These are phyloP conservation scores for Candida sp. DNA, from an alignment of 1,139 yeast species.

Conservation along the genomic window DNA sequence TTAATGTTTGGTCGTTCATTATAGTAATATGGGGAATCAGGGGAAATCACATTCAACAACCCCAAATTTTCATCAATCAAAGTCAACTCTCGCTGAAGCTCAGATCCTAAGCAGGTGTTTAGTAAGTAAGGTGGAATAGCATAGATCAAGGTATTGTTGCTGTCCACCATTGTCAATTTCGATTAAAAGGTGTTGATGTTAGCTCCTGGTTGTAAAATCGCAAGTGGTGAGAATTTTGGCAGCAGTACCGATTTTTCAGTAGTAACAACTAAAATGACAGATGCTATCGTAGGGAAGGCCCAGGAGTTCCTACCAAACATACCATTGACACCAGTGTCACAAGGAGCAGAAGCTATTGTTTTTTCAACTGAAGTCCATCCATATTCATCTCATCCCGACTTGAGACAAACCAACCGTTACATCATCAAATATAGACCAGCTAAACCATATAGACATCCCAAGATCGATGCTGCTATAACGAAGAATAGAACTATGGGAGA, in stretches of 20 bases:
- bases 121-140: constrained; percentile 45
- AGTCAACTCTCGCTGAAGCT: constrained; percentile 23
- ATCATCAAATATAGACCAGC: constrained; percentile 86
- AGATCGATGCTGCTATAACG: constrained; percentile 71
- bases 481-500: constrained; percentile 83
- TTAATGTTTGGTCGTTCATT: constrained; percentile 5
- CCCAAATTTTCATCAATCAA: constrained; percentile 23
- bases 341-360: constrained; percentile 96
- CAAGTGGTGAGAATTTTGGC: not conserved
- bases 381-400: constrained; percentile 38
- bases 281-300: constrained; percentile 36
- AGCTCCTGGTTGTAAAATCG: not conserved
- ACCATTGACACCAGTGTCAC: constrained; percentile 60
- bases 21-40: constrained; percentile 21
- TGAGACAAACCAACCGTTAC: constrained; percentile 30
- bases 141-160: constrained; percentile 17
- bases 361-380: constrained; percentile 69
- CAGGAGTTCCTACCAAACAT: constrained; percentile 42
- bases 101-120: constrained; percentile 34
- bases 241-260: not conserved
- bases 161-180: not conserved
- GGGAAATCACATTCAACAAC: constrained; percentile 22
- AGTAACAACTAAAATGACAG: constrained; percentile 34
- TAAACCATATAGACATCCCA: constrained; percentile 86
- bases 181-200: too few relatives aligned